Percentiles rank a stretch among this genome's conserved stretches.
These are phyloP conservation scores for Candida pseudoviswanathii DNA, from an alignment of 1,139 yeast genomes.

Conservation along the genomic window DNA sequence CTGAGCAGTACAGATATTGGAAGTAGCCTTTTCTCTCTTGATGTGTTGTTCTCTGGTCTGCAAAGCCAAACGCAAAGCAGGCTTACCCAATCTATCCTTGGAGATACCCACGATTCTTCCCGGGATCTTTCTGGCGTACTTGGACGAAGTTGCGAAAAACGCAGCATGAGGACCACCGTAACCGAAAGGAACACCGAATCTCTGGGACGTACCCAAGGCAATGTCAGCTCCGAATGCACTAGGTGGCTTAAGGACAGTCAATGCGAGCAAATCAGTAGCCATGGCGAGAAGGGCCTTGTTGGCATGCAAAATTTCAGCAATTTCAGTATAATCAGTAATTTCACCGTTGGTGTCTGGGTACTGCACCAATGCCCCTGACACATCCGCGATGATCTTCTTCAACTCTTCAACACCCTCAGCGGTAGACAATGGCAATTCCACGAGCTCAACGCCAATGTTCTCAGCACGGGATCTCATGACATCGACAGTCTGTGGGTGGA, in stretches of 20 bases:
- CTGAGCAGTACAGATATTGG: conserved; percentile 97
- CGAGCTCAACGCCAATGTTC: conserved; percentile 69
- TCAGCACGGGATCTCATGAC: conserved; percentile 80
- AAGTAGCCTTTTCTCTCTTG: conserved; percentile 95
- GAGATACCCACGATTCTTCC: conserved; percentile 95
- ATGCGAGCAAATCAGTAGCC: conserved; percentile 88
- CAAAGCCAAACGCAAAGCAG: conserved; percentile 86
- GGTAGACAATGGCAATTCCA: conserved; percentile 57
- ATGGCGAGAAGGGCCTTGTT: conserved; percentile 78
- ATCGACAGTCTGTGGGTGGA: conserved; percentile 84
- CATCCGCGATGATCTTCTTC: conserved; percentile 35
- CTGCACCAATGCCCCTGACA: conserved; percentile 85
- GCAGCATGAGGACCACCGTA: conserved; percentile 99
- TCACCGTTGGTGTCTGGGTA: conserved; percentile 91
- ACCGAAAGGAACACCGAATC: conserved; percentile 97
- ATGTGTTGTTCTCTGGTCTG: conserved; percentile 99
- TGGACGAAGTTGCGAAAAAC: conserved; percentile 81
- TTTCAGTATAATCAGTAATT: conserved; percentile 52
- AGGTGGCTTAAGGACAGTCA: conserved; percentile 85
- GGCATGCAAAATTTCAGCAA: conserved; percentile 68
- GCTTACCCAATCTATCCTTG: conserved; percentile 86
- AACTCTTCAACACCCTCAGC: conserved; percentile 47
- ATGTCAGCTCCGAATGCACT: conserved; percentile 88
- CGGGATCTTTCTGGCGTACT: conserved; percentile 88
- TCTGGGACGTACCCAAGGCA: conserved; percentile 88